A percentile compares a stretch with the other conserved stretches of the same genome.
Evolutionary conservation across 2,329 filamentous ascomycete species (phyloP).

Genomic region (Fusarium subglutinans): DNA sequence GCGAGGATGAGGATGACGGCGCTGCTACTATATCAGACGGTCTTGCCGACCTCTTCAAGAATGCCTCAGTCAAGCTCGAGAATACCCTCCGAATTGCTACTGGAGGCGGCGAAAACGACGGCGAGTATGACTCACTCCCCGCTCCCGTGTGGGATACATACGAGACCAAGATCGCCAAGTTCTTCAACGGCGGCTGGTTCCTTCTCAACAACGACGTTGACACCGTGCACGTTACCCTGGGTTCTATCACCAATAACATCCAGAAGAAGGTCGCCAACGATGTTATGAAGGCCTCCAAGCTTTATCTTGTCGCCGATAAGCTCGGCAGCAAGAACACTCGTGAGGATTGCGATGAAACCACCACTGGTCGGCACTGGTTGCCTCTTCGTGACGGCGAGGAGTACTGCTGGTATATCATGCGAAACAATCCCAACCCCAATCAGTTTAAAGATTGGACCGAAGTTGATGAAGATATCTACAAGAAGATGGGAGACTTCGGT

Average conservation of each 20-base stretch:
- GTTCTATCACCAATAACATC: constrained; percentile 25
- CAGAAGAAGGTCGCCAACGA: constrained; percentile 36
- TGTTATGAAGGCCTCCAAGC: constrained; percentile 19
- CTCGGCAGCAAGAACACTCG: background rate
- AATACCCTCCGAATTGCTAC: constrained; percentile 10
- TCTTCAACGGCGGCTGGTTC: constrained; percentile 33
- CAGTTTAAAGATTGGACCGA: background rate
- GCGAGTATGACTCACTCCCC: constrained; percentile 10
- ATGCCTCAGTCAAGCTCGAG: background rate
- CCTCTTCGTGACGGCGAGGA: constrained; percentile 7
- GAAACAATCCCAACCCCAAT: constrained; percentile 7
- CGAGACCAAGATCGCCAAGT: constrained; percentile 28
- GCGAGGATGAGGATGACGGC: background rate
- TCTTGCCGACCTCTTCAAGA: background rate
- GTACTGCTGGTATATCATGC: constrained; percentile 35
- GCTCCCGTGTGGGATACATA: constrained; percentile 12
- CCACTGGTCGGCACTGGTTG: constrained; percentile 22
- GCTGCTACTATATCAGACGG: background rate
- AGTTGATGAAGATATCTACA: constrained; percentile 10
- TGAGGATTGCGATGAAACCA: background rate
- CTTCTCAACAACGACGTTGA: constrained; percentile 27
- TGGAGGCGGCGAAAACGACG: background rate
- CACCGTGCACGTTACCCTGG: background rate
- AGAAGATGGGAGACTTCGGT: constrained; percentile 24
- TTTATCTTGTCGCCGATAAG: constrained; percentile 24